Conservation (phyloP, 805 yeast species). For the Deakozyma indianensis region DNA sequence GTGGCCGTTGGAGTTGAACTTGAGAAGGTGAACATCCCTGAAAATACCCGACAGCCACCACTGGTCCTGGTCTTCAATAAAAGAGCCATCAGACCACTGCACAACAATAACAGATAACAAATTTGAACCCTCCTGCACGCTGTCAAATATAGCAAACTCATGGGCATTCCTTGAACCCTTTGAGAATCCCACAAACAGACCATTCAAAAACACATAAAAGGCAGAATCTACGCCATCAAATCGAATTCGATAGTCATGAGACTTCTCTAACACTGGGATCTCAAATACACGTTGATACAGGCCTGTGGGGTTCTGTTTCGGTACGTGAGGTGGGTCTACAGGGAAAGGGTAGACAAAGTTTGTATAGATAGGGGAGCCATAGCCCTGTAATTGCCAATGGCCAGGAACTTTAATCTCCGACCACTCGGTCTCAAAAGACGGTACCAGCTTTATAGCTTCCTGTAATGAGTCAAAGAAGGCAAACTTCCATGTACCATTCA, state of each 20-base stretch:
- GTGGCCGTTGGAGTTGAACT: slow-evolving; percentile 15
- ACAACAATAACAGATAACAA: slow-evolving; percentile 18
- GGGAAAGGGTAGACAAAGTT: slow-evolving; percentile 22
- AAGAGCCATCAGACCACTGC: slow-evolving; percentile 22
- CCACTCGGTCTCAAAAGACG: slow-evolving; percentile 7
- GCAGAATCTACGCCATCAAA: slow-evolving; percentile 27
- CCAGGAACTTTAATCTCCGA: slow-evolving; percentile 20
- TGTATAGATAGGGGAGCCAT: slow-evolving; percentile 24
- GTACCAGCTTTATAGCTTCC: neutral
- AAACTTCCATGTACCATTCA: slow-evolving; percentile 19
- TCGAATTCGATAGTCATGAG: slow-evolving; percentile 13
- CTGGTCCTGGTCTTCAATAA: slow-evolving; percentile 27
- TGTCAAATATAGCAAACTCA: slow-evolving; percentile 19
- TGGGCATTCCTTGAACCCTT: slow-evolving; percentile 24
- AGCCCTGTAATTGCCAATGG: slow-evolving; percentile 25
- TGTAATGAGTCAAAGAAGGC: slow-evolving; percentile 5
- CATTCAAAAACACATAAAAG: slow-evolving; percentile 22
- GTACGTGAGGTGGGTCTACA: slow-evolving; percentile 23
- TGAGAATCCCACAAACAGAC: slow-evolving; percentile 19
- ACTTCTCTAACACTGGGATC: slow-evolving; percentile 9
- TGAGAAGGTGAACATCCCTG: slow-evolving; percentile 22
- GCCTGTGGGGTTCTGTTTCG: slow-evolving; percentile 23
- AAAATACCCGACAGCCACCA: slow-evolving; percentile 28
- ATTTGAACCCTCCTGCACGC: slow-evolving; percentile 6
- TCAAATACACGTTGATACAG: slow-evolving; percentile 18